These are phyloP conservation scores for fission yeast (Schizosaccharomyces pombe) DNA, from an alignment of 805 yeast species.

Conservation along the genomic window DNA sequence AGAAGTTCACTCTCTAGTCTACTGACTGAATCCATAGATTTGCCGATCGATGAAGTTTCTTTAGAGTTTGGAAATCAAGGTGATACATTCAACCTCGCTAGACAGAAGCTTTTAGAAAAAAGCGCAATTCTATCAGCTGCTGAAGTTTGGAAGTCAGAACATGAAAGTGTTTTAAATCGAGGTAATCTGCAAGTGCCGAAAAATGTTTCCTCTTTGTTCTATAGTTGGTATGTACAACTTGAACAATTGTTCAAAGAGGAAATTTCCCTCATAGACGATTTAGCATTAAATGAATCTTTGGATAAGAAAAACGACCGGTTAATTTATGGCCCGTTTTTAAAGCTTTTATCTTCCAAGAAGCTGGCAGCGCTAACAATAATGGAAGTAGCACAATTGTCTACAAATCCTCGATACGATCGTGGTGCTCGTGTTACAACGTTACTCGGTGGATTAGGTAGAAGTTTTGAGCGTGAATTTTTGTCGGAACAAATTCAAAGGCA, in stretches of 20 bases:
- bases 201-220: slow-evolving; percentile 47
- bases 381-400: slow-evolving; percentile 50
- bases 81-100: slow-evolving; percentile 27
- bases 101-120: slow-evolving; percentile 57
- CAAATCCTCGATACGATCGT: slow-evolving; percentile 47
- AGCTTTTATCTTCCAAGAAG: slow-evolving; percentile 52
- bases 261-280: slow-evolving; percentile 27
- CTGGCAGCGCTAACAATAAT: slow-evolving; percentile 65
- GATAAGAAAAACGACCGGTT: too few relatives aligned
- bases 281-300: too few relatives aligned
- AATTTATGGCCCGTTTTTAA: slow-evolving; percentile 57
- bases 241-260: slow-evolving; percentile 50
- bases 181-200: slow-evolving; percentile 27
- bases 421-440: slow-evolving; percentile 74
- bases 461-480: slow-evolving; percentile 64
- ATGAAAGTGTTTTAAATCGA: slow-evolving; percentile 37
- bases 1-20: background rate
- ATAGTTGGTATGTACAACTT: slow-evolving; percentile 64
- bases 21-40: background rate
- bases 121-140: slow-evolving; percentile 67
- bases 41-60: background rate
- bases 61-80: background rate
- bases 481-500: slow-evolving; percentile 38
- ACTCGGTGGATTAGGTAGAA: slow-evolving; percentile 56
- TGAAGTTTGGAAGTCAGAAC: slow-evolving; percentile 70